phyloP scores from a whole-genome alignment of 495 filamentous ascomycete genomes.

The Rhypophila decipiens region DNA sequence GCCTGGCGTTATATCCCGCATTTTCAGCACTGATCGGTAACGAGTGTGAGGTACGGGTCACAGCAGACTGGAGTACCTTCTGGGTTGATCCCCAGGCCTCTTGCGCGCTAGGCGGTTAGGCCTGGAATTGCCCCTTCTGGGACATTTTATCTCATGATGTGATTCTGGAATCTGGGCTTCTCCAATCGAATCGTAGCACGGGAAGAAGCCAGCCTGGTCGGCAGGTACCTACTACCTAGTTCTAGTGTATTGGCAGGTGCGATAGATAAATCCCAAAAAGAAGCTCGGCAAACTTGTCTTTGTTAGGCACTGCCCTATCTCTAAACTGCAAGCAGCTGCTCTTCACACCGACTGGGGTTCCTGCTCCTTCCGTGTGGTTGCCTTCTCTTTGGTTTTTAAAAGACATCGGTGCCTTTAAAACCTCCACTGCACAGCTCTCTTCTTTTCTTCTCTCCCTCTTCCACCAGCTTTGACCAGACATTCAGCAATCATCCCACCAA shows the following conservation, averaged over 20 bases:
- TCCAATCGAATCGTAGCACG: neutral
- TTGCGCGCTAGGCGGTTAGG: neutral
- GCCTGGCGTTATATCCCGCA: constrained; percentile 7
- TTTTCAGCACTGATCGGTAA: no score
- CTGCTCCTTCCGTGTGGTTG: no score
- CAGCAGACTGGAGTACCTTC: no score
- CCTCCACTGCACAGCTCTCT: neutral
- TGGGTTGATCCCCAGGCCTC: no score
- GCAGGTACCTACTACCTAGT: no score
- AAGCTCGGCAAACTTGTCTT: neutral
- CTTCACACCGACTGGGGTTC: no score
- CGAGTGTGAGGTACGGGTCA: no score
- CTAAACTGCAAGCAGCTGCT: neutral
- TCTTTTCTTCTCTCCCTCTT: neutral
- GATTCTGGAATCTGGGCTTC: neutral
- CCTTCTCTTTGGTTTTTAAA: neutral
- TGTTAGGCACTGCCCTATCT: neutral
- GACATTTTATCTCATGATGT: constrained; percentile 1
- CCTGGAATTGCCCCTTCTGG: neutral
- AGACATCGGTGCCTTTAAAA: neutral
- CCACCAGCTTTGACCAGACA: neutral
- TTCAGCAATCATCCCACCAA: neutral
- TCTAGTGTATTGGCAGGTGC: neutral
- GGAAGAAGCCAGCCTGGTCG: no score
- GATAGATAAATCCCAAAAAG: neutral